Evolutionary conservation across 495 filamentous ascomycete species (phyloP).

Genomic region (Amorphotheca resinae): DNA sequence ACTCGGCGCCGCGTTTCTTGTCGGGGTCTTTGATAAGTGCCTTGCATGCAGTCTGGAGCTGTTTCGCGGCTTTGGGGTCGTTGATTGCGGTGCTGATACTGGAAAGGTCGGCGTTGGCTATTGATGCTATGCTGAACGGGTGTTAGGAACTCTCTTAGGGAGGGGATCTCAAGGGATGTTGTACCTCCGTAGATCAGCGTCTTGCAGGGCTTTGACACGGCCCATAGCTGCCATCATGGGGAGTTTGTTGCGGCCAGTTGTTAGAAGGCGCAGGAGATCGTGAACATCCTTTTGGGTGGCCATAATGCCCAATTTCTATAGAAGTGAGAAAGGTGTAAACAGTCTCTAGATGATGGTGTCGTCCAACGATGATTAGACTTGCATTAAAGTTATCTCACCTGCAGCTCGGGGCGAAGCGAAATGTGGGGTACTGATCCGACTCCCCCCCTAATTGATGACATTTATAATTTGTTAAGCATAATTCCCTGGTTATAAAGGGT

Average conservation of each 20-base stretch:
- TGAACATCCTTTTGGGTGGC: slow-evolving; percentile 48
- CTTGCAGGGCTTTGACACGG: slow-evolving; percentile 55
- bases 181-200: slow-evolving; percentile 49
- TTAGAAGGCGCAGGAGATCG: slow-evolving; percentile 63
- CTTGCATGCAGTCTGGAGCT: slow-evolving; percentile 54
- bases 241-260: slow-evolving; percentile 59
- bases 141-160: slow-evolving; percentile 1
- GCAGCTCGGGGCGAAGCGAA: too few relatives aligned
- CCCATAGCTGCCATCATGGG: slow-evolving; percentile 57
- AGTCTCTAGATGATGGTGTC: background rate
- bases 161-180: background rate
- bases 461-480: too few relatives aligned
- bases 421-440: too few relatives aligned
- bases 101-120: slow-evolving; percentile 45
- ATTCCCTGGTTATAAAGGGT: too few relatives aligned
- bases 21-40: slow-evolving; percentile 34
- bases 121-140: slow-evolving; percentile 38
- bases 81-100: slow-evolving; percentile 46
- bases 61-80: slow-evolving; percentile 60
- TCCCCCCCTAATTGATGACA: too few relatives aligned
- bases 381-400: too few relatives aligned
- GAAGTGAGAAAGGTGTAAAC: background rate
- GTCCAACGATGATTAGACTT: too few relatives aligned
- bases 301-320: slow-evolving; percentile 22
- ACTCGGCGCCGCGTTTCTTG: slow-evolving; percentile 26